These are phyloP conservation scores for Iris macrosiphon DNA, from an alignment of 106 monocot genomes.

Conservation along the genomic window DNA sequence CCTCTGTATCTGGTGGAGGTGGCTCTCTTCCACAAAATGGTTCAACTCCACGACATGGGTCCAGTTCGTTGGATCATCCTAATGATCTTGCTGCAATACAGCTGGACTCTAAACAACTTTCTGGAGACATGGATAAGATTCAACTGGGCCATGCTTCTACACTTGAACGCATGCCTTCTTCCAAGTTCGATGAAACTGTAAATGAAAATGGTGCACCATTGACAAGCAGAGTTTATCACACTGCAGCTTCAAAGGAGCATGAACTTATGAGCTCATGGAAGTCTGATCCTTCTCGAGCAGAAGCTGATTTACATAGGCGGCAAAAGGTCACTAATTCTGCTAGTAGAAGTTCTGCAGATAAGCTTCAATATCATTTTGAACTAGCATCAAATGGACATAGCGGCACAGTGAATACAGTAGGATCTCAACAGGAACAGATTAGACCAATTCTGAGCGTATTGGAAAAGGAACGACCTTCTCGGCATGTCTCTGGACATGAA, in stretches of 20 bases:
- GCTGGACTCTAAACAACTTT: constrained; percentile 27
- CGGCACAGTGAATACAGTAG: constrained; percentile 14
- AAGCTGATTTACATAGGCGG: too few species aligned
- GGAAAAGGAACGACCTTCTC: constrained; percentile 93
- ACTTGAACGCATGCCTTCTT: constrained; percentile 34
- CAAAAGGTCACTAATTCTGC: constrained; percentile 43
- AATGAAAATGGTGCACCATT: constrained; percentile 25
- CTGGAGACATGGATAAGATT: constrained; percentile 35
- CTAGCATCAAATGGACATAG: constrained; percentile 35
- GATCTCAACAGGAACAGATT: constrained; percentile 55
- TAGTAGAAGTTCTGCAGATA: constrained; percentile 68
- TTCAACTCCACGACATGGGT: constrained; percentile 40
- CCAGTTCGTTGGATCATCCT: constrained; percentile 44
- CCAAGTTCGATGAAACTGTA: constrained; percentile 38
- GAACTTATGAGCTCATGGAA: constrained; percentile 33
- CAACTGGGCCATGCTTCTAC: constrained; percentile 12
- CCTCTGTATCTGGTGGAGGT: constrained; percentile 40
- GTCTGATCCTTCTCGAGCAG: constrained; percentile 26
- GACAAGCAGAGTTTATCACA: constrained; percentile 13
- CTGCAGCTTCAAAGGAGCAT: constrained; percentile 32
- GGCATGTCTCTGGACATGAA: constrained; percentile 90
- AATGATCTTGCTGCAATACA: constrained; percentile 12
- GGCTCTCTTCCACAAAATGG: constrained; percentile 46
- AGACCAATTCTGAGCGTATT: constrained; percentile 83
- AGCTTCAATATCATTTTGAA: constrained; percentile 51